These are phyloP conservation scores for Nigrograna mackinnonii DNA, from an alignment of 2,329 filamentous ascomycete genomes.

Conservation along the genomic window DNA sequence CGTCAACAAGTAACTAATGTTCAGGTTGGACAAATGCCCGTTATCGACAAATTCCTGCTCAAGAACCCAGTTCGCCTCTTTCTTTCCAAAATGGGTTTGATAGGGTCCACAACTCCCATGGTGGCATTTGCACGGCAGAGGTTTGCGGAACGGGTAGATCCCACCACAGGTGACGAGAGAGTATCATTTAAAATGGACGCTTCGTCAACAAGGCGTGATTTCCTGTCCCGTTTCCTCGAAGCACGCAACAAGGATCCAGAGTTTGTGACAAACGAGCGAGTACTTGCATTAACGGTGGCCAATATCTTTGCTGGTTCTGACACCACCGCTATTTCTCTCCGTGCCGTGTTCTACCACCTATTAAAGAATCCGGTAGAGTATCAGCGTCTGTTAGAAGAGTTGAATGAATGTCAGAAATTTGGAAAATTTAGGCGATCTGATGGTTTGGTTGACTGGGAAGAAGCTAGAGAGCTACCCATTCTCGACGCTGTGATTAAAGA, in stretches of 20 bases:
- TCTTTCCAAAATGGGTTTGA: not conserved
- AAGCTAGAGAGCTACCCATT: not conserved
- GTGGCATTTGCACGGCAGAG: not conserved
- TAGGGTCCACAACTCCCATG: not conserved
- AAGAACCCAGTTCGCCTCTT: slow-evolving; percentile 3
- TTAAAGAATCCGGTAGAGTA: slow-evolving; percentile 32
- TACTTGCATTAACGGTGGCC: not conserved
- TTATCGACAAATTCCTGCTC: slow-evolving; percentile 2
- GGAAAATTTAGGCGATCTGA: too few relatives aligned
- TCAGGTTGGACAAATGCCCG: slow-evolving; percentile 24
- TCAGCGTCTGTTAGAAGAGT: too few relatives aligned
- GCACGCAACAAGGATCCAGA: not conserved
- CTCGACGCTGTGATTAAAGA: not conserved
- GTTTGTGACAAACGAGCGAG: not conserved
- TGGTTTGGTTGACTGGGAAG: not conserved
- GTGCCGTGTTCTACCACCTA: slow-evolving; percentile 43
- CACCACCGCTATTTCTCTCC: slow-evolving; percentile 39
- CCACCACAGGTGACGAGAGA: too few relatives aligned
- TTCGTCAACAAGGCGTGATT: not conserved
- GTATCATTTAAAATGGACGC: too few relatives aligned
- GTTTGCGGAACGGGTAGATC: not conserved
- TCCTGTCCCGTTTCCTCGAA: slow-evolving; percentile 1
- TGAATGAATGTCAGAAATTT: too few relatives aligned
- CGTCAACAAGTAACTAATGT: too few relatives aligned
- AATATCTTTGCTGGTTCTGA: slow-evolving; percentile 36